Evolutionary conservation across 306 rosid species (phyloP).

Genomic region (Rubus idaeus): DNA sequence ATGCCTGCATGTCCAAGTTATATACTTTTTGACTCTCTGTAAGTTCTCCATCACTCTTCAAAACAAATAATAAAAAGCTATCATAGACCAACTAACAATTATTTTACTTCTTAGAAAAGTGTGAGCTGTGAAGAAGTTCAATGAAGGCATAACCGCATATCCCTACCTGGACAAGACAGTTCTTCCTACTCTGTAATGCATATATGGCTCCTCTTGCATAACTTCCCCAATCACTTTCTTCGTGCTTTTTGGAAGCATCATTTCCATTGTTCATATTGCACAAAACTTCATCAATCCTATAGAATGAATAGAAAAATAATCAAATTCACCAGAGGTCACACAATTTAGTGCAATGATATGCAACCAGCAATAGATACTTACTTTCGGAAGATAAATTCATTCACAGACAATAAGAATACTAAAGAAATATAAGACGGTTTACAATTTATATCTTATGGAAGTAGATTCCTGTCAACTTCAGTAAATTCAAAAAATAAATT

Average conservation of each 20-base stretch:
- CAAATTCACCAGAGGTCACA: conserved; percentile 22
- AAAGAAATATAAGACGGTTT: conserved; percentile 4
- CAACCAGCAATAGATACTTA: conserved; percentile 20
- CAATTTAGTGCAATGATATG: conserved; percentile 6
- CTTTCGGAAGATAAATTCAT: background rate
- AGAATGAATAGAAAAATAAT: conserved; percentile 19
- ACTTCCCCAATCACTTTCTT: conserved; percentile 81
- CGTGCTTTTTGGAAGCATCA: conserved; percentile 40
- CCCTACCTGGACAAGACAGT: conserved; percentile 59
- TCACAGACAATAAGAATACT: conserved; percentile 20
- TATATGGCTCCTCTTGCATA: conserved; percentile 90
- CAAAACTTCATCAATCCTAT: conserved; percentile 69
- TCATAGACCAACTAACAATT: conserved; percentile 1
- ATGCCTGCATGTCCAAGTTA: background rate
- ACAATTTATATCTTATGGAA: conserved; percentile 7
- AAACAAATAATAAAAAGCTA: background rate
- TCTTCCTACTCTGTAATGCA: conserved; percentile 62
- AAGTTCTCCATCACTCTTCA: background rate
- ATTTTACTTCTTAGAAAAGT: background rate
- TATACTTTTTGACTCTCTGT: background rate
- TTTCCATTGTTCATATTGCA: conserved; percentile 36
- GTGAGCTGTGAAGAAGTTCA: conserved; percentile 14
- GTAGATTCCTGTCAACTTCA: background rate
- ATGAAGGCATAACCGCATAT: conserved; percentile 22
- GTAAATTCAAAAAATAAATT: background rate